Conservation (phyloP, 768 basidiomycete genomes). For the Lactifluus pinguis region DNA sequence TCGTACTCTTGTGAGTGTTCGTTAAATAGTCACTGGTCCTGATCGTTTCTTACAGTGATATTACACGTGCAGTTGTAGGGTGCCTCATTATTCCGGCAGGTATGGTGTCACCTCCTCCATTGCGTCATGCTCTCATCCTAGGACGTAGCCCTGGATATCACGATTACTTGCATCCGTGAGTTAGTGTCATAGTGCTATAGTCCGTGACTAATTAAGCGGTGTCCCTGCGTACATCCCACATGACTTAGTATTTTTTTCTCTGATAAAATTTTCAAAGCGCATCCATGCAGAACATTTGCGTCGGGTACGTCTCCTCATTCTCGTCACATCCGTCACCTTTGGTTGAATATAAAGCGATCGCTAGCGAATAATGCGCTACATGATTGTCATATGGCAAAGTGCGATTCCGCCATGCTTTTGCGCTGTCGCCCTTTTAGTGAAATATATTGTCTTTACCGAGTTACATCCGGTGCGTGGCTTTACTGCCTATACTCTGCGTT, state of each 20-base stretch:
- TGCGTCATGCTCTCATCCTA: not conserved
- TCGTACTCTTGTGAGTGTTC: constrained; percentile 6
- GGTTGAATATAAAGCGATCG: not conserved
- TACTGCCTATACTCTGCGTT: not conserved
- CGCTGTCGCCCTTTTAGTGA: constrained; percentile 2
- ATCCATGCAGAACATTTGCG: constrained; percentile 11
- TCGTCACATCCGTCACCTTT: not conserved
- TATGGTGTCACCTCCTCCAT: not conserved
- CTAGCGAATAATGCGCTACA: constrained; percentile 5
- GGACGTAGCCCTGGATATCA: constrained; percentile 2
- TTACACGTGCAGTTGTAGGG: not conserved
- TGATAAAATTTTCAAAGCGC: not conserved
- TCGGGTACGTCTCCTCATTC: not conserved
- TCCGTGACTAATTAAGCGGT: not conserved
- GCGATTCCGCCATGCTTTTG: constrained; percentile 8
- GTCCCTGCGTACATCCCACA: not conserved
- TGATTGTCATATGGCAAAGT: constrained; percentile 5
- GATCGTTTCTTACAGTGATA: not conserved
- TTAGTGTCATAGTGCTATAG: not conserved
- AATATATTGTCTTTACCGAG: constrained; percentile 1
- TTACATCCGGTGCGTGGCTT: constrained; percentile 6
- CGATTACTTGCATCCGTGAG: constrained; percentile 6
- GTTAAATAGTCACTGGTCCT: not conserved
- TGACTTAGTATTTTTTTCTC: constrained; percentile 1
- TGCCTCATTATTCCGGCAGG: constrained; percentile 8